Conservation (phyloP, 2,329 filamentous ascomycete genomes). For the Calonectria henricotiae region DNA sequence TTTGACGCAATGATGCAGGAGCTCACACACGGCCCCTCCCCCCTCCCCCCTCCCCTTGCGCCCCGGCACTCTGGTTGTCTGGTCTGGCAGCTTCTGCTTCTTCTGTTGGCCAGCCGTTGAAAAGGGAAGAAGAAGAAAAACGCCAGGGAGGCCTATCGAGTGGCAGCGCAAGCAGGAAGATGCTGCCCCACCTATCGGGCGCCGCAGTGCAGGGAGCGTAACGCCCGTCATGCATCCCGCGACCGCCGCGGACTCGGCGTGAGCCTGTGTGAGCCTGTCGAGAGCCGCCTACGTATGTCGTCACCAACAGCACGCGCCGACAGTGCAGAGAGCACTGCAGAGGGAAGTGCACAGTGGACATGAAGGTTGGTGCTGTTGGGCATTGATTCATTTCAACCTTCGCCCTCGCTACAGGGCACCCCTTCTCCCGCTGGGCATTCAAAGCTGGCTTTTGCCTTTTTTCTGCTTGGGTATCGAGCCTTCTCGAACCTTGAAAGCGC, state of each 20-base stretch:
- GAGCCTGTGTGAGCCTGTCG: constrained; percentile 26
- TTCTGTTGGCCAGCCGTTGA: constrained; percentile 39
- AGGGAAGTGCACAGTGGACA: constrained; percentile 6
- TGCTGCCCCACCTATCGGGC: constrained; percentile 25
- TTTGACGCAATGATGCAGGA: constrained; percentile 54
- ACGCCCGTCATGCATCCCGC: constrained; percentile 30
- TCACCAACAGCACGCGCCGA: constrained; percentile 18
- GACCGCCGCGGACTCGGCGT: constrained; percentile 12
- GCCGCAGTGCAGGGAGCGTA: constrained; percentile 42
- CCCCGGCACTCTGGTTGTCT: constrained; percentile 28
- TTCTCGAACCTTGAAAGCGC: constrained; percentile 9
- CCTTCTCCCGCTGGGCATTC: constrained; percentile 39
- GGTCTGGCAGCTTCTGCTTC: background rate
- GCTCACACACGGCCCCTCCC: constrained; percentile 40
- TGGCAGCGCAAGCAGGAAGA: constrained; percentile 41
- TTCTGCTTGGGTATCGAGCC: constrained; percentile 35
- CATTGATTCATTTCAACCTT: constrained; percentile 40
- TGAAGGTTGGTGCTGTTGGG: constrained; percentile 38
- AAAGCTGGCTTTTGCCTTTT: constrained; percentile 16
- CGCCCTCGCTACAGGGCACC: constrained; percentile 34
- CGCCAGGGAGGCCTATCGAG: constrained; percentile 31
- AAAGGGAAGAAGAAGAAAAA: background rate
- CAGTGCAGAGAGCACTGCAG: constrained; percentile 17
- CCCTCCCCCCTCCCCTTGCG: constrained; percentile 18
- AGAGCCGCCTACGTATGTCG: constrained; percentile 18